A percentile compares a stretch with the other conserved stretches of the same genome.
These are phyloP conservation scores for Avena atlantica DNA, from an alignment of 176 grass and related monocot genomes.

Conservation along the genomic window DNA sequence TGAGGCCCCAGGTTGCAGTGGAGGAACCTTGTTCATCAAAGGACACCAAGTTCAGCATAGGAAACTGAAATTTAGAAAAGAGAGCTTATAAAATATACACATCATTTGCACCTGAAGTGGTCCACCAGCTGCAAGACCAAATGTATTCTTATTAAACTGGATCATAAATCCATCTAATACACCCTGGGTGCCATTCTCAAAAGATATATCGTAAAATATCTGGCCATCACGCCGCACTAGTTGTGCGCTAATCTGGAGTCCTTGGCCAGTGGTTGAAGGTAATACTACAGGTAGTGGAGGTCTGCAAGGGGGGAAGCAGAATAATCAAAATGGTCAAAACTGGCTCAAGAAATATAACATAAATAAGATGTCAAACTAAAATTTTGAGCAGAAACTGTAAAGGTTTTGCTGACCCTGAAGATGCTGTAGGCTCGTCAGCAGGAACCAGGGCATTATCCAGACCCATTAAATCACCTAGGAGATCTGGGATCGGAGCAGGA, in stretches of 20 bases:
- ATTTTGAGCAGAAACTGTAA: constrained; percentile 3
- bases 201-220: constrained; percentile 86
- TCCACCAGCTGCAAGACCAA: constrained; percentile 85
- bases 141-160: constrained; percentile 99
- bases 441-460: constrained; percentile 81
- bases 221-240: constrained; percentile 74
- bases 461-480: constrained; percentile 94
- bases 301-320: constrained; percentile 46
- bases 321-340: constrained; percentile 35
- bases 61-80: constrained; percentile 16
- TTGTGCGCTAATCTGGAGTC: constrained; percentile 96
- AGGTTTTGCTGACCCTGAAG: constrained; percentile 61
- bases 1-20: constrained; percentile 81
- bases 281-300: constrained; percentile 83
- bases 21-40: constrained; percentile 64
- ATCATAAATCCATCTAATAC: constrained; percentile 99
- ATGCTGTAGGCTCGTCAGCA: constrained; percentile 62
- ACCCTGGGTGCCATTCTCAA: constrained; percentile 80
- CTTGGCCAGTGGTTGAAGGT: constrained; percentile 84
- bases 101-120: constrained; percentile 76
- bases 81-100: background rate
- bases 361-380: constrained; percentile 18
- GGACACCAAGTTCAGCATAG: constrained; percentile 32
- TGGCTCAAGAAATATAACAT: constrained; percentile 16
- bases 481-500: constrained; percentile 81